phyloP scores from a whole-genome alignment of 306 rosid genomes.

The Vigna unguiculata region DNA sequence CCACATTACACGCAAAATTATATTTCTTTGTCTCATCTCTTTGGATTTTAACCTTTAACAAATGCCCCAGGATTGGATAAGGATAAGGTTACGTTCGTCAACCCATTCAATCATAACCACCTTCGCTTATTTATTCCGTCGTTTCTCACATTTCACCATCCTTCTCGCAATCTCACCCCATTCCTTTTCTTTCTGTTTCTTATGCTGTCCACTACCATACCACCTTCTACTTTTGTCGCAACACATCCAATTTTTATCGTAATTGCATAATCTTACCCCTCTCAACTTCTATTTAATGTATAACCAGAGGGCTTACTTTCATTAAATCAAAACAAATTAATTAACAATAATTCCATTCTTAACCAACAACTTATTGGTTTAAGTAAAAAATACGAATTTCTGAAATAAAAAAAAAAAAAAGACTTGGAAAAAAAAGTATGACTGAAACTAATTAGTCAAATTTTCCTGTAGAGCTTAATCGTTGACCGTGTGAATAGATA shows the following conservation, averaged over 20 bases:
- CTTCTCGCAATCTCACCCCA: neutral
- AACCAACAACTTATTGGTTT: too few species aligned
- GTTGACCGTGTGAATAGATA: too few species aligned
- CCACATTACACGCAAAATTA: constrained; percentile 12
- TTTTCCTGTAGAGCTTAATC: too few species aligned
- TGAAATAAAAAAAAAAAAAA: too few species aligned
- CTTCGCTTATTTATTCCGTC: neutral
- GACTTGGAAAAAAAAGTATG: too few species aligned
- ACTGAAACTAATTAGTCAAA: too few species aligned
- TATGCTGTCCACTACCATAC: constrained; percentile 19
- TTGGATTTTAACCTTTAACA: constrained; percentile 23
- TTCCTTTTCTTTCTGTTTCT: constrained; percentile 18
- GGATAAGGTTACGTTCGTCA: constrained; percentile 35
- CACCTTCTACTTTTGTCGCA: constrained; percentile 17
- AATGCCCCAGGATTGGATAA: constrained; percentile 37
- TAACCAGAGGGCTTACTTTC: neutral
- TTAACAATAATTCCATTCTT: too few species aligned
- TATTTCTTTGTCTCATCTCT: constrained; percentile 21
- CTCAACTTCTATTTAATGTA: neutral
- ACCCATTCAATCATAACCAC: constrained; percentile 19
- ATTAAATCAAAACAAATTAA: neutral
- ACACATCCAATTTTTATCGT: neutral
- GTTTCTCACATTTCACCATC: neutral
- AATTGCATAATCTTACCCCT: neutral
- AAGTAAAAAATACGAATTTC: too few species aligned